Conservation (phyloP, 192 early-diverging fungal species). For the Coemansia sp. region DNA sequence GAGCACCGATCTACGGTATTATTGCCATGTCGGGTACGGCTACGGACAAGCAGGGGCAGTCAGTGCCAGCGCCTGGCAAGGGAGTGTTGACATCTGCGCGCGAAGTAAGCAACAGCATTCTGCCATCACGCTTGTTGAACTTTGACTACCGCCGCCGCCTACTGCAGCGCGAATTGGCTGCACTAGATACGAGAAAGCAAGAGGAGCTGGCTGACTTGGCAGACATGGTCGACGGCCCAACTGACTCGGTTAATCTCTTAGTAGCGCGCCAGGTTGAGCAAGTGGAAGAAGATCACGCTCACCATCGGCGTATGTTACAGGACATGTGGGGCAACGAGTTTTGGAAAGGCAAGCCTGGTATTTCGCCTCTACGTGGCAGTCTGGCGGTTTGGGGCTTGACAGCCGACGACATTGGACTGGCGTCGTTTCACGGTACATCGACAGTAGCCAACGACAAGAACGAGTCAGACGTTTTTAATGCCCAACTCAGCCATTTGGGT, state of each 20-base stretch:
- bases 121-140: slow-evolving; percentile 61
- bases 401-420: slow-evolving; percentile 87
- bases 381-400: slow-evolving; percentile 84
- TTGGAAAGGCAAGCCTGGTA: slow-evolving; percentile 69
- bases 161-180: slow-evolving; percentile 46
- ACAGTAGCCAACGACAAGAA: slow-evolving; percentile 97
- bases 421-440: slow-evolving; percentile 93
- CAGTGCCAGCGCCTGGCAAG: slow-evolving; percentile 90
- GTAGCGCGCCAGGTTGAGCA: neutral
- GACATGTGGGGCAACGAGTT: slow-evolving; percentile 80
- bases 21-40: slow-evolving; percentile 85
- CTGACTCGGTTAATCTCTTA: neutral
- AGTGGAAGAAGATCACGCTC: neutral
- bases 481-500: slow-evolving; percentile 84
- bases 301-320: slow-evolving; percentile 17
- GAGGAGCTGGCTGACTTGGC: neutral
- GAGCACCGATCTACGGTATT: slow-evolving; percentile 87
- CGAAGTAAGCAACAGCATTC: slow-evolving; percentile 55
- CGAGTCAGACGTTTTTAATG: slow-evolving; percentile 86
- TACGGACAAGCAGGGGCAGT: slow-evolving; percentile 92
- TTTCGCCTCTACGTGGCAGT: slow-evolving; percentile 84
- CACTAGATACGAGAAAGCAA: slow-evolving; percentile 6
- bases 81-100: slow-evolving; percentile 87
- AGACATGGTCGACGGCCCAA: neutral
- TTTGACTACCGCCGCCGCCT: slow-evolving; percentile 82